Conservation (phyloP, 192 early-diverging fungal genomes). For the Coemansia sp. region DNA sequence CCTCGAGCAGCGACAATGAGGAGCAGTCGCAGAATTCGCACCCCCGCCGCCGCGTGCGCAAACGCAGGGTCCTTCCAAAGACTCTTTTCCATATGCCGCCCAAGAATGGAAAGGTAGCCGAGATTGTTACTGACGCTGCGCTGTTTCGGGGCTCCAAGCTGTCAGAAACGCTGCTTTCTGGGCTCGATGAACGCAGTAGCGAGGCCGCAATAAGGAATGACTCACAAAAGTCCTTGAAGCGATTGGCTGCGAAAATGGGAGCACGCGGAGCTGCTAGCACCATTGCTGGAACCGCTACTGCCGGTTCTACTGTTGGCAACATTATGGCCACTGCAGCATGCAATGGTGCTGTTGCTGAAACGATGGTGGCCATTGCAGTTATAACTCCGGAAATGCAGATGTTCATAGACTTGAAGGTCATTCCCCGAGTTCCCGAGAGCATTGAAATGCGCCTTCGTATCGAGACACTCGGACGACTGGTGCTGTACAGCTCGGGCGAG, state of each 20-base stretch:
- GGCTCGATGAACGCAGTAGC: constrained; percentile 1
- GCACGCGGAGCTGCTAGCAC: background rate
- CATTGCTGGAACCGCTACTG: background rate
- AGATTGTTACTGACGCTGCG: constrained; percentile 10
- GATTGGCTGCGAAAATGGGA: background rate
- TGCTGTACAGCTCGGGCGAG: constrained; percentile 31
- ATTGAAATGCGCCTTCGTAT: constrained; percentile 23
- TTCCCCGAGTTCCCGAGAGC: constrained; percentile 36
- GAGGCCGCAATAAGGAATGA: constrained; percentile 2
- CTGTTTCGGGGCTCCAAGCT: constrained; percentile 18
- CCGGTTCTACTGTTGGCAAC: background rate
- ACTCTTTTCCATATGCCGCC: constrained; percentile 29
- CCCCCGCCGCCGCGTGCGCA: constrained; percentile 45
- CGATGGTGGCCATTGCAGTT: constrained; percentile 2
- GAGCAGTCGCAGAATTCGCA: constrained; percentile 23
- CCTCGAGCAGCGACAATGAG: constrained; percentile 46
- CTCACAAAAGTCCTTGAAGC: background rate
- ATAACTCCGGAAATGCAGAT: constrained; percentile 19
- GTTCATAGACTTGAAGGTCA: constrained; percentile 19
- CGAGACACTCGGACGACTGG: constrained; percentile 29
- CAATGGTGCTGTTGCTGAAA: background rate
- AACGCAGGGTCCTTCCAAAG: constrained; percentile 51
- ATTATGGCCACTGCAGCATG: background rate
- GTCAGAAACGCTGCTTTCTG: constrained; percentile 29
- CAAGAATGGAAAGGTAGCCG: constrained; percentile 11